Conservation (phyloP, 768 basidiomycete genomes). For the Royoungia palumana region DNA sequence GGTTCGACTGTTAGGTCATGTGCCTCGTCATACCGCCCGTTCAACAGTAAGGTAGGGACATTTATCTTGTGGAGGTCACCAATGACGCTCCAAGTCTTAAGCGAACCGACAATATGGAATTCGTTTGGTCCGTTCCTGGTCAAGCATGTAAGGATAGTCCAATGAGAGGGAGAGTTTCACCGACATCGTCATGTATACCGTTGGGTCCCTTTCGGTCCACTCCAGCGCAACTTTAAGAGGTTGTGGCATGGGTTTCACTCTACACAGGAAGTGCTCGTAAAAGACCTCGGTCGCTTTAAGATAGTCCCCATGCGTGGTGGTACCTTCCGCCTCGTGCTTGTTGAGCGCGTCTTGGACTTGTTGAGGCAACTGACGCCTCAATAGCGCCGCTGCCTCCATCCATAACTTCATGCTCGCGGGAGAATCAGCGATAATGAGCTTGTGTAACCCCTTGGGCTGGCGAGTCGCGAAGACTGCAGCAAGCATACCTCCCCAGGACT, state of each 20-base stretch:
- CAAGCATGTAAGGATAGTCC: neutral
- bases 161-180: conserved; percentile 17
- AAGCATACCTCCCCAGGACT: conserved; percentile 47
- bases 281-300: conserved; percentile 40
- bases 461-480: conserved; percentile 32
- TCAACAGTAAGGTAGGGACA: conserved; percentile 34
- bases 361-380: conserved; percentile 38
- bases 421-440: conserved; percentile 44
- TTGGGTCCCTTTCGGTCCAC: conserved; percentile 41
- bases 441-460: conserved; percentile 44
- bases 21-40: conserved; percentile 37
- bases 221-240: conserved; percentile 34
- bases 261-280: conserved; percentile 43
- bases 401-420: conserved; percentile 46
- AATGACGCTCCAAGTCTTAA: conserved; percentile 36
- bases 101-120: conserved; percentile 33
- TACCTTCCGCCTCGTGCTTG: conserved; percentile 45
- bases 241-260: conserved; percentile 43
- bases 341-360: conserved; percentile 38
- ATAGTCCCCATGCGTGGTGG: conserved; percentile 44
- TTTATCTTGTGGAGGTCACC: conserved; percentile 32
- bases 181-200: conserved; percentile 48
- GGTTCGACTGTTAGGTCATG: conserved; percentile 33
- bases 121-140: conserved; percentile 40
- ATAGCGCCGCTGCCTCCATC: conserved; percentile 30